Evolutionary conservation across 2,329 filamentous ascomycete species (phyloP), one percentile per base, ranked within the genome.

Genomic region (Neofusicoccum umdonicola): DNA sequence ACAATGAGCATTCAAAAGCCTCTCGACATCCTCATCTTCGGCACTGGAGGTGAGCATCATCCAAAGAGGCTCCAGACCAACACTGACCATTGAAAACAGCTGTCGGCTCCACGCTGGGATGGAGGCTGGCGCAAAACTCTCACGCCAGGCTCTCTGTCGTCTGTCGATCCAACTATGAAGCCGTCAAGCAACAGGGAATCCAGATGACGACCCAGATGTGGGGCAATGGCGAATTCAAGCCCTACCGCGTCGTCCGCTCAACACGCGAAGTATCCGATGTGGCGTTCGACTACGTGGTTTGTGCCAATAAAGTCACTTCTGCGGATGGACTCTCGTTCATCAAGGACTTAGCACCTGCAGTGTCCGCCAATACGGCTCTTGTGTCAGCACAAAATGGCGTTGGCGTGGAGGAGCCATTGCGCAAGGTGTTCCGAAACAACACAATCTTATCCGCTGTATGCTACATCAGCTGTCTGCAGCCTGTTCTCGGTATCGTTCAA

Each of bases 371-470:
- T 5, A 71, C 69, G 1, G 65, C 67, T 1, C 48, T 71, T 6
- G 66, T 71, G 3, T 64, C 68, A 13, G 69, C 69, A 1, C 69
- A 71, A 45, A 71, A 71, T 56, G 69, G 69, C 2, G 67, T 71
- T 51, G 68, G 67, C 3, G 68, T 69, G 9, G 69, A 71, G 57
- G 64, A 51, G 4, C 69, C 69, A 3, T 45, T 71, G 6, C 63
- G 64, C 27, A 39, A 41, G 5, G 64, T 62, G 1, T 71, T 71
- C 17, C 68, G 65, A n/a, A 22, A 64, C 12, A 69, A 69, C n/a
- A 69, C 67, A 2, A 62, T 71, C 6, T 62, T 71, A 4, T 68
- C 67, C 15, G 68, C 69, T 0, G 65, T 70, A 8, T 70, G 69
- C 56, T 69, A 70, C 51, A 65, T 71, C 35, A 68, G 68, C 12